phyloP scores from a whole-genome alignment of 441 rosid genomes.

The Eutrema salsugineum region DNA sequence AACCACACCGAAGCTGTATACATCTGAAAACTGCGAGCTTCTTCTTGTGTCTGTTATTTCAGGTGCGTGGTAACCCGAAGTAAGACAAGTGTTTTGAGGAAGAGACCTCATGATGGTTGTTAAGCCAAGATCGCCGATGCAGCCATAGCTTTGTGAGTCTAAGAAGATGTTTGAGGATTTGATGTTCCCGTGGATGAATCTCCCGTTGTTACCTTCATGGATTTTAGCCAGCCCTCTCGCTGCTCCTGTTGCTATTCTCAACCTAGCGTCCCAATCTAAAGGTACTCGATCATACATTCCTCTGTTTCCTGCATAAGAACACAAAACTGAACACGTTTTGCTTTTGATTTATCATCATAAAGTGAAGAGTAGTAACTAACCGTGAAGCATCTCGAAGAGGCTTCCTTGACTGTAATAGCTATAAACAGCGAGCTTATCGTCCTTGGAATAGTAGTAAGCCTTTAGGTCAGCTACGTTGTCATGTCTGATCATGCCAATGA shows the following conservation, averaged over 20 bases:
- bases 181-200: constrained; percentile 75
- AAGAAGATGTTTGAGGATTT: constrained; percentile 89
- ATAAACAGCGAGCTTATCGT: constrained; percentile 75
- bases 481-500: constrained; percentile 60
- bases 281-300: constrained; percentile 53
- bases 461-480: constrained; percentile 59
- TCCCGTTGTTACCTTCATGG: constrained; percentile 89
- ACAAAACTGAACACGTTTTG: background rate
- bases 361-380: constrained; percentile 32
- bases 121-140: constrained; percentile 73
- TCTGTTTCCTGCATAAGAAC: constrained; percentile 48
- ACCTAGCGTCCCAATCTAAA: constrained; percentile 71
- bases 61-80: constrained; percentile 66
- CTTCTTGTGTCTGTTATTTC: constrained; percentile 64
- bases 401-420: constrained; percentile 58
- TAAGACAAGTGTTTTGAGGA: constrained; percentile 54
- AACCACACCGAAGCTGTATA: constrained; percentile 83
- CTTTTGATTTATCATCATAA: background rate
- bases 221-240: constrained; percentile 85
- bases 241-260: constrained; percentile 70
- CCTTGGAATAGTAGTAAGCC: constrained; percentile 86
- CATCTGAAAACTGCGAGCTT: constrained; percentile 69
- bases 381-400: constrained; percentile 65
- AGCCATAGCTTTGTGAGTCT: constrained; percentile 43
- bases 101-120: constrained; percentile 42